Base-by-base conservation (phyloP, 345 rosid genomes). In the Passiflora organensis region DNA sequence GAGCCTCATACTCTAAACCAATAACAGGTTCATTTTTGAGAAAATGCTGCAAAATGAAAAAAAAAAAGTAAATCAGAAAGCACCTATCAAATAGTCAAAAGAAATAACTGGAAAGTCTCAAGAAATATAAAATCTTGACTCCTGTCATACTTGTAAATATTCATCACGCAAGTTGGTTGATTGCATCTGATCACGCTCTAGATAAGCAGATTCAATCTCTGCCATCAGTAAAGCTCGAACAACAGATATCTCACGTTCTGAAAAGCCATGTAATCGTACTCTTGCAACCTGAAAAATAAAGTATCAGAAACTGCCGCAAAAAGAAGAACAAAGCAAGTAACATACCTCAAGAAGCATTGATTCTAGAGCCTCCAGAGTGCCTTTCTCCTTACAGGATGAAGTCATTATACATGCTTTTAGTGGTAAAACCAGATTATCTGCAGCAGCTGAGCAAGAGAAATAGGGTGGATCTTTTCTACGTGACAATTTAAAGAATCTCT, bases 161-260 rank as follows among this genome's bases (percentile, higher is more conserved):
- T 87, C 97, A 77, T 90, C 95, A 32, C 85, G 72, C 74, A 90
- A 73, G 80, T 78, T 87, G 56, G 95, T 75, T 55, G 97, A 90
- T 53, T 87, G 95, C 73, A 78, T 80, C 78, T 90, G 95, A 66
- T 90, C 95, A 60, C 95, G 95, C 70, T 90, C 95, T 71, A 90
- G 79, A 81, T 81, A 90, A 58, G 97, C 94, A 57, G 97, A 90
- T 76, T 90, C 95, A 51, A 90, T 85, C 76, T 83, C 89, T 0
- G 95, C 86, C 88, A 90, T 80, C 64, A 83, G 66, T 55, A 83
- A 72, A 66, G 97, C 87, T 44, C 86, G 84, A 49, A 79, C 96
- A 62, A 91, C 60, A 53, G 87, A 75, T 72, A 91, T 81, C 66
- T 91, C 97, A 53, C 80, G 91, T 39, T 91, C 97, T 53, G 96